A percentile compares a stretch with the other conserved stretches of the same genome.
phyloP scores from a whole-genome alignment of 2,329 filamentous ascomycete species.

The Xylaria digitata region DNA sequence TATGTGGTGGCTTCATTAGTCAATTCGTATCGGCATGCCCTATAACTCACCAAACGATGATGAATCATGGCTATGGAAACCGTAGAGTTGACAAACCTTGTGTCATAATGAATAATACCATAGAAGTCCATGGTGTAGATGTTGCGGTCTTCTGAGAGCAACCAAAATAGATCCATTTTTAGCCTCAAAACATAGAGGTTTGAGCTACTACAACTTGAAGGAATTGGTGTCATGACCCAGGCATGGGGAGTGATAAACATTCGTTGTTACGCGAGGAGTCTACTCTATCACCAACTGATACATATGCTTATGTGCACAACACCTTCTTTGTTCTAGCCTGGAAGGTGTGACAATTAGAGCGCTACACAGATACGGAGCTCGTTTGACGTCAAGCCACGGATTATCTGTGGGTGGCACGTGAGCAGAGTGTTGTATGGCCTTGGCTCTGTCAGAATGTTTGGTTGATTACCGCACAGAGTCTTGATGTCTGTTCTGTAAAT shows the following conservation, averaged over 20 bases:
- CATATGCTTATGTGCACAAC: too few species aligned
- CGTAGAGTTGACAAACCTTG: background rate
- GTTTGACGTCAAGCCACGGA: too few species aligned
- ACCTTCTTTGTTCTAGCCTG: too few species aligned
- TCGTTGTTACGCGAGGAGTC: too few species aligned
- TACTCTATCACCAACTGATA: too few species aligned
- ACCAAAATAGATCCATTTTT: too few species aligned
- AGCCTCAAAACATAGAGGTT: background rate
- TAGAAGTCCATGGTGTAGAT: background rate
- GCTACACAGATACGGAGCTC: background rate
- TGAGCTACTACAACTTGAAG: background rate
- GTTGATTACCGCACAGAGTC: too few species aligned
- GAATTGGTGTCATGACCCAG: too few species aligned
- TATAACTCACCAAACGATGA: background rate
- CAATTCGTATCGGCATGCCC: background rate
- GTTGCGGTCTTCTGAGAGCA: too few species aligned
- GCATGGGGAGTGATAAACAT: too few species aligned
- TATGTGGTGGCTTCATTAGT: constrained; percentile 4
- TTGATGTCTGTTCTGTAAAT: background rate
- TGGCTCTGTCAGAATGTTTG: background rate
- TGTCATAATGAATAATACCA: background rate
- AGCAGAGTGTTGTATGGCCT: background rate
- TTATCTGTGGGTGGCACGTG: too few species aligned
- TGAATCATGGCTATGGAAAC: background rate
- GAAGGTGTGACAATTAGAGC: too few species aligned